These are phyloP conservation scores for Ascoidea tarda DNA, from an alignment of 805 yeast species.

Conservation along the genomic window DNA sequence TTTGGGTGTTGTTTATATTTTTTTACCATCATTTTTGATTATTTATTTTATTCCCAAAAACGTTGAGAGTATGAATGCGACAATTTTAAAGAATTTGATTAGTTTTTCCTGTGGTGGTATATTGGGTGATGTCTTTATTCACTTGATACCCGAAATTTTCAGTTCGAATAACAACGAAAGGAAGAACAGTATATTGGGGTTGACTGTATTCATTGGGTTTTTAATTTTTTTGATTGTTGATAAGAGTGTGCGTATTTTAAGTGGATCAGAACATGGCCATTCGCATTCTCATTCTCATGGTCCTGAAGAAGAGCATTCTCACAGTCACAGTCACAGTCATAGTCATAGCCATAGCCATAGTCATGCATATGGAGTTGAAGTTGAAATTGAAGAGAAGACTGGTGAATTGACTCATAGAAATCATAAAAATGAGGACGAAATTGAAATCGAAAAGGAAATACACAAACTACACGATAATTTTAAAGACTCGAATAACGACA, in stretches of 20 bases:
- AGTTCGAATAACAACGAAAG: constrained; percentile 39
- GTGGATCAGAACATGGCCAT: constrained; percentile 20
- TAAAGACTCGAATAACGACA: constrained; percentile 13
- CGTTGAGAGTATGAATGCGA: constrained; percentile 26
- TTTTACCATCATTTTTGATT: constrained; percentile 49
- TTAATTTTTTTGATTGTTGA: constrained; percentile 47
- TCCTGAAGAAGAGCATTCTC: constrained; percentile 14
- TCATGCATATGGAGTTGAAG: constrained; percentile 7
- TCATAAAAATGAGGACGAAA: constrained; percentile 11
- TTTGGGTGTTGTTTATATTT: constrained; percentile 47
- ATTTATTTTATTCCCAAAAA: constrained; percentile 40
- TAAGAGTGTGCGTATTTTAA: constrained; percentile 38
- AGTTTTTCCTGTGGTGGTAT: constrained; percentile 69
- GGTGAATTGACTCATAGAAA: constrained; percentile 10
- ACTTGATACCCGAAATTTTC: constrained; percentile 56
- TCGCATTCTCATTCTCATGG: constrained; percentile 32
- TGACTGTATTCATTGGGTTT: constrained; percentile 48
- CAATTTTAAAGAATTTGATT: constrained; percentile 37
- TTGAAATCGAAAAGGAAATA: constrained; percentile 13
- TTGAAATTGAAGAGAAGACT: constrained; percentile 6
- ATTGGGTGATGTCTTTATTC: constrained; percentile 62
- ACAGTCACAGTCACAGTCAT: not conserved
- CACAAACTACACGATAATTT: constrained; percentile 16
- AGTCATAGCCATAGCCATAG: constrained; percentile 3
- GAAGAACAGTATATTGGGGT: constrained; percentile 34